Conservation (phyloP, 2,329 filamentous ascomycete genomes). For the Penicillium corylophilum region DNA sequence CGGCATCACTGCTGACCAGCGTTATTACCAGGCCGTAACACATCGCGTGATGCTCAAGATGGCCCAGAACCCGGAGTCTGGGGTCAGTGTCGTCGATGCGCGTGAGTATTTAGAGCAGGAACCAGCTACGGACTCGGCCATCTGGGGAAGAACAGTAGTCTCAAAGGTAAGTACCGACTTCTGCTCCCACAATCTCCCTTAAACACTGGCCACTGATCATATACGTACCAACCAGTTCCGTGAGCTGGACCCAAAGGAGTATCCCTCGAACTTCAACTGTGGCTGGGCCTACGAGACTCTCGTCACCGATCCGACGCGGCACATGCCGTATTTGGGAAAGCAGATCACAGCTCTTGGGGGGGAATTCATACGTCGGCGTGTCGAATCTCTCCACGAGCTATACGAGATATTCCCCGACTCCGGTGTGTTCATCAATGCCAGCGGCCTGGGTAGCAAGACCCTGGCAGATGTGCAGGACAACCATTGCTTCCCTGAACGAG, state of each 20-base stretch:
- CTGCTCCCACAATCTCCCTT: not conserved
- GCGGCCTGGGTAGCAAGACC: constrained; percentile 36
- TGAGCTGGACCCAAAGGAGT: constrained; percentile 31
- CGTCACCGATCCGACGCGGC: constrained; percentile 39
- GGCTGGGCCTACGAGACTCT: constrained; percentile 39
- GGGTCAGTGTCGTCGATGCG: constrained; percentile 35
- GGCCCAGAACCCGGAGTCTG: constrained; percentile 35
- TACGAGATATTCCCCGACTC: constrained; percentile 38
- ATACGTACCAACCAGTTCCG: constrained; percentile 30
- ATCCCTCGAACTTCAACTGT: constrained; percentile 32
- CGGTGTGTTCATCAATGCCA: constrained; percentile 40
- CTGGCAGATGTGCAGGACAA: constrained; percentile 37
- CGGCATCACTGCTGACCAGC: constrained; percentile 35
- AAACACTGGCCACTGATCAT: not conserved
- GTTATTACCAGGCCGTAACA: constrained; percentile 37
- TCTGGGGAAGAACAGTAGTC: constrained; percentile 38
- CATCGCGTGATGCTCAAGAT: constrained; percentile 37
- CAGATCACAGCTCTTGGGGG: constrained; percentile 33
- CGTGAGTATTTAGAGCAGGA: constrained; percentile 37
- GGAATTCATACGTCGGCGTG: constrained; percentile 34
- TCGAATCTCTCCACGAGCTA: constrained; percentile 34
- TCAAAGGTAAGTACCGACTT: constrained; percentile 27
- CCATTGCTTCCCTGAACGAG: constrained; percentile 37
- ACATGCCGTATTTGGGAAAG: constrained; percentile 37
- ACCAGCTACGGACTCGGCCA: constrained; percentile 32